Evolutionary conservation across 768 basidiomycete species (phyloP).

Genomic region (Leccinum rimulosum): DNA sequence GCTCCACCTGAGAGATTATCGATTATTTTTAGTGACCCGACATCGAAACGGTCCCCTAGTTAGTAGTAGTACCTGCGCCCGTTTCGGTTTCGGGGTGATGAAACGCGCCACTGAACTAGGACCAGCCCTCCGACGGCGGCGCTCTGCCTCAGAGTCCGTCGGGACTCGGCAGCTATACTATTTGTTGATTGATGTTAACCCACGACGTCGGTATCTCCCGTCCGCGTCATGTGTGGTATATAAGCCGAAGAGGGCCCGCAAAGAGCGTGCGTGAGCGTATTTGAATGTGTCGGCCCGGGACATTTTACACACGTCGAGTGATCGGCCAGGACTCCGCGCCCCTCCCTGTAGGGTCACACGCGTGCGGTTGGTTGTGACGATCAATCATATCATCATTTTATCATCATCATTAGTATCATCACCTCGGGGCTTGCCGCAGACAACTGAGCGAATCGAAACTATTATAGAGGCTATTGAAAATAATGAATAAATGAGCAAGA

Average conservation of each 20-base stretch:
- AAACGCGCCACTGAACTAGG: background rate
- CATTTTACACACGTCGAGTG: background rate
- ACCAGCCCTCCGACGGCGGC: no score
- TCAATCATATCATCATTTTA: background rate
- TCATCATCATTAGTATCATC: background rate
- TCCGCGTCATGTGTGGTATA: background rate
- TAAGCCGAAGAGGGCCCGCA: background rate
- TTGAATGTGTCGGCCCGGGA: background rate
- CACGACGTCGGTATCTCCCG: background rate
- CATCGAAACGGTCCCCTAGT: no score
- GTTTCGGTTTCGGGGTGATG: background rate
- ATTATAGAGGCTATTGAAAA: background rate
- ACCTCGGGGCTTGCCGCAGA: background rate
- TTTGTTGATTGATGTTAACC: background rate
- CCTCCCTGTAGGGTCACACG: background rate
- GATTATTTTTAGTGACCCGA: no score
- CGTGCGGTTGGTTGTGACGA: background rate
- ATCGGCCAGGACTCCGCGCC: background rate
- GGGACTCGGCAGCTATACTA: no score
- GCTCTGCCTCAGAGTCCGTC: background rate
- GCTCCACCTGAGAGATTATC: no score
- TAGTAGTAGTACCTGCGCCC: background rate
- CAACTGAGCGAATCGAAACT: background rate
- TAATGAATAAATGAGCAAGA: background rate
- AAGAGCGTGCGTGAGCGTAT: background rate